Conservation (phyloP, 2,329 filamentous ascomycete species). For the Hysterium pulicare region DNA sequence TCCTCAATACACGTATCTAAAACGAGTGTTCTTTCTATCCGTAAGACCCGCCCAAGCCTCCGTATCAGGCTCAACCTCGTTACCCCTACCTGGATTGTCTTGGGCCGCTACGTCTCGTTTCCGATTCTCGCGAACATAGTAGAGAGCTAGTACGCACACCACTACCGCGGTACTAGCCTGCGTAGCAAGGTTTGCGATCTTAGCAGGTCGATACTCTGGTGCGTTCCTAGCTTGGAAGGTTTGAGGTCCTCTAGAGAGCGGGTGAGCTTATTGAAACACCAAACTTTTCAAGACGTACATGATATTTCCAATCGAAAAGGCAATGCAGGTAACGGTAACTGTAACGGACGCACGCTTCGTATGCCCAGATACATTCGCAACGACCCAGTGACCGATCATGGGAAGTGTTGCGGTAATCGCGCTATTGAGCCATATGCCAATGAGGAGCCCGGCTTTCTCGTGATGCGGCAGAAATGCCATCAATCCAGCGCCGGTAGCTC, state of each 20-base stretch:
- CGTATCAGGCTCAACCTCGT: neutral
- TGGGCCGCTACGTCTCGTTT: neutral
- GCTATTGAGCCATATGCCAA: constrained; percentile 17
- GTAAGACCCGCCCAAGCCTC: neutral
- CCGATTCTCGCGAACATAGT: neutral
- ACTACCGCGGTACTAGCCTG: neutral
- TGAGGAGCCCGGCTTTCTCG: constrained; percentile 13
- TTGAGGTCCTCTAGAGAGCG: too few relatives aligned
- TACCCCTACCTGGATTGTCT: neutral
- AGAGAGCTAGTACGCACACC: neutral
- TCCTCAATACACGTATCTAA: neutral
- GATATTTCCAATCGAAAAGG: neutral
- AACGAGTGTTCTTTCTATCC: neutral
- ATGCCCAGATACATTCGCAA: constrained; percentile 1
- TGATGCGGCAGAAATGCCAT: constrained; percentile 17
- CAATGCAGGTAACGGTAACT: too few relatives aligned
- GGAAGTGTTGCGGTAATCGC: neutral
- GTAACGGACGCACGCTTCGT: neutral
- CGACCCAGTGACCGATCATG: neutral
- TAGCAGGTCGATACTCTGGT: neutral
- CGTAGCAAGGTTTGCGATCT: neutral
- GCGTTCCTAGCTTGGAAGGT: constrained; percentile 1
- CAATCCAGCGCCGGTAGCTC: constrained; percentile 8
- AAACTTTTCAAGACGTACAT: too few relatives aligned
- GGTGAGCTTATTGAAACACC: too few relatives aligned